Conservation (phyloP, 768 basidiomycete genomes). For the Podaxis sp. region DNA sequence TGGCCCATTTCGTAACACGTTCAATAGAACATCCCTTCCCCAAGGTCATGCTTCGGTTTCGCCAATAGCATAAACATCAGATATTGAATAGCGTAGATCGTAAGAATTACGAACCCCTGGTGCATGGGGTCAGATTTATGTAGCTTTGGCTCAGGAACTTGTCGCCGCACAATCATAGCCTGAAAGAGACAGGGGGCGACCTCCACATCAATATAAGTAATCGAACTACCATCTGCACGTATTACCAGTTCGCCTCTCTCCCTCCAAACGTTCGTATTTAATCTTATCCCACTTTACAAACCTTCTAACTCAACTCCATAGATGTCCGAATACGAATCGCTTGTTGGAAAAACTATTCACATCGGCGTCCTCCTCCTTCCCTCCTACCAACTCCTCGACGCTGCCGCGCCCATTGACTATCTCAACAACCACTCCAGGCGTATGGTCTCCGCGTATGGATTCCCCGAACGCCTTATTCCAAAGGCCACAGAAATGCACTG, state of each 20-base stretch:
- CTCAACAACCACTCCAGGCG: conserved; percentile 20
- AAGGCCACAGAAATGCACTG: conserved; percentile 23
- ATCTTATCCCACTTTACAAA: neutral
- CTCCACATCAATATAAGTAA: too few species aligned
- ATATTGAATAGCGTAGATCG: too few species aligned
- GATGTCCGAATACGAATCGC: neutral
- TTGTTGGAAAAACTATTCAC: neutral
- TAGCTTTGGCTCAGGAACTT: too few species aligned
- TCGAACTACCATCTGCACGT: too few species aligned
- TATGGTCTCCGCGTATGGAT: neutral
- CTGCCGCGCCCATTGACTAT: conserved; percentile 22
- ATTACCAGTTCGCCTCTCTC: neutral
- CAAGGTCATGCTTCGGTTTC: too few species aligned
- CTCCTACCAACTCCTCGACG: conserved; percentile 20
- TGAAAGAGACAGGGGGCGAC: too few species aligned
- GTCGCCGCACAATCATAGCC: too few species aligned
- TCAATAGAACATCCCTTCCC: too few species aligned
- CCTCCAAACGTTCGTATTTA: neutral
- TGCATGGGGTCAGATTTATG: too few species aligned
- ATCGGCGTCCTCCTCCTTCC: conserved; percentile 19
- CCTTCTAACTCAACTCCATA: neutral
- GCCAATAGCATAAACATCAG: neutral
- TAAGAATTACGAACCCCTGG: too few species aligned
- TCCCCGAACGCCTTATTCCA: conserved; percentile 12
- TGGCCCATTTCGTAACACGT: too few species aligned